These are phyloP conservation scores for Thalassiosira mediterranea DNA, from an alignment of 352 stramenopile species.

Conservation along the genomic window DNA sequence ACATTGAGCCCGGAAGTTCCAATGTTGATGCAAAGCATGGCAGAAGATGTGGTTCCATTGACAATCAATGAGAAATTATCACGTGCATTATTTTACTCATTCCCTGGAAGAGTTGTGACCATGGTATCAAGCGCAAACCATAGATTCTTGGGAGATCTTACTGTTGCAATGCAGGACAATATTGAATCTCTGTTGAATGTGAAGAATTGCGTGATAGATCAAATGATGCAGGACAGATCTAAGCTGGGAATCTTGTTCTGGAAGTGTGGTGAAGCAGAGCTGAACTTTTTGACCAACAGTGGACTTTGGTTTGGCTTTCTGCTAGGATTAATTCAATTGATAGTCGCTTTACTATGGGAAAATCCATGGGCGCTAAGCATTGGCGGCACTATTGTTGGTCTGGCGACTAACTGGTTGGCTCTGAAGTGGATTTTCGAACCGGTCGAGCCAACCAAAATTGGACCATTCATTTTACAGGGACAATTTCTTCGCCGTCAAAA, in stretches of 20 bases:
- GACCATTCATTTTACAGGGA: constrained; percentile 93
- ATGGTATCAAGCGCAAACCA: constrained; percentile 34
- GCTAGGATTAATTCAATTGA: constrained; percentile 84
- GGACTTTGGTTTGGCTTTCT: constrained; percentile 87
- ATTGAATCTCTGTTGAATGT: constrained; percentile 75
- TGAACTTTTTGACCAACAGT: constrained; percentile 83
- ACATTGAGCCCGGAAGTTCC: constrained; percentile 63
- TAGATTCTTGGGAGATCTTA: constrained; percentile 47
- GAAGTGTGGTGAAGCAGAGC: constrained; percentile 83
- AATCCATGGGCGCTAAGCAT: constrained; percentile 86
- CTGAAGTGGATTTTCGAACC: constrained; percentile 99
- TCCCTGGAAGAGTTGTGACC: constrained; percentile 11
- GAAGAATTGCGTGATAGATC: constrained; percentile 82
- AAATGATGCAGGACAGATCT: constrained; percentile 85
- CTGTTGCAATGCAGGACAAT: constrained; percentile 70
- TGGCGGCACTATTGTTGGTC: constrained; percentile 92
- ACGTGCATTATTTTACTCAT: constrained; percentile 34
- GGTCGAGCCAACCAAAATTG: constrained; percentile 69
- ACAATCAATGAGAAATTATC: constrained; percentile 24
- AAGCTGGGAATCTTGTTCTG: constrained; percentile 85
- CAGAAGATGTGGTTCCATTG: constrained; percentile 51
- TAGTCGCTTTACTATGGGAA: constrained; percentile 83
- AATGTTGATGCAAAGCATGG: constrained; percentile 56
- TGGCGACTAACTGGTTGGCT: constrained; percentile 97
- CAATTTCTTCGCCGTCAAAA: constrained; percentile 93